Base-by-base conservation (phyloP, 768 basidiomycete species). In the Auricularia sp. region DNA sequence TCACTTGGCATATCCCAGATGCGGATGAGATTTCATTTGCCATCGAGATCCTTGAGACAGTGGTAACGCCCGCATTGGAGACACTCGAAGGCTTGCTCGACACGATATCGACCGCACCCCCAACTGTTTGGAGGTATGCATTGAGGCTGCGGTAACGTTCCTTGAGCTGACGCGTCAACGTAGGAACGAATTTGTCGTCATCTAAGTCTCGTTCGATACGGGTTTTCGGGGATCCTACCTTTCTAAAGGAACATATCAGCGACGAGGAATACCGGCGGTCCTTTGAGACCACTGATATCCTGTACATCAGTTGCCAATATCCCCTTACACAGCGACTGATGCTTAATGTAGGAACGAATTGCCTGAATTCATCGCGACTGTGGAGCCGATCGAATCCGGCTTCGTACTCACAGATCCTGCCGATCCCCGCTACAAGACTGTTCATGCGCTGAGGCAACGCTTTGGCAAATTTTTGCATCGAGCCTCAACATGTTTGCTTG, bases 111-210 rank as follows among this genome's bases (percentile, higher is more conserved):
- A 76, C 11, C 63, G 42, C 61, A 47, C 64, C 58, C 61, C 72
- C 47, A 58, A 67, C 33, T 29, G 64, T 66, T 35, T 59, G 58
- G 47, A 34, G 61, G 61, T 61, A 42, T 62, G 10, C 5, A 61
- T 13, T 66, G 34, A 44, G 10, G n/a, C 68, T 34, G 29, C 35
- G 16, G 54, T 67, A 42, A 61, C 47, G 62, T 61, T 58, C 39
- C 64, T 44, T 7, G 18, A n/a, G 18, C 16, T 51, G 47, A 51
- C 16, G 47, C 8, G 2, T 6, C 21, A 6, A 18, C 10, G 47
- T 59, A 59, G 87, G 13, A 93, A 92, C 73, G 90, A 94, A 68
- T 92, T 94, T 94, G 92, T 77, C 83, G 91, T 44, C 83, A 87
- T 73, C 72, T 91, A 62, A 88, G 83, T 67, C 79, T 89, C 62